Evolutionary conservation across 108 stramenopile species (phyloP), one percentile per base, ranked within the genome.

Genomic region (Nannochloropsis salina): DNA sequence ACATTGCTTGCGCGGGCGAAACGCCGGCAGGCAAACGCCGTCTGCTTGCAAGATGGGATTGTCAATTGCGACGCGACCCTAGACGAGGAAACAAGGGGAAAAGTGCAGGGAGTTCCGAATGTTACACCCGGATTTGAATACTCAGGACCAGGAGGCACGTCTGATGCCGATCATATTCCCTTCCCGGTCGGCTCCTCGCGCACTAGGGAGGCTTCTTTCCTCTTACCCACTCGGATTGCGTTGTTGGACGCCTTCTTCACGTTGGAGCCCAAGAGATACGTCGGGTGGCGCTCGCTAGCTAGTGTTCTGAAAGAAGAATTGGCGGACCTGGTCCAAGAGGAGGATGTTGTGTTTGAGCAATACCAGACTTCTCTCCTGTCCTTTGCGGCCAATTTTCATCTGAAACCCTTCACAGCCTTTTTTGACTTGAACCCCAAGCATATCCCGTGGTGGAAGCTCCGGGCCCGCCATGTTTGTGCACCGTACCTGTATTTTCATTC

Each of bases 371-470:
- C 61, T 74, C 61, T 74, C 5, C 61, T 74, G 20, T 74, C 61
- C 15, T 74, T 74, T 74, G 61, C 61, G 8, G 61, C 61, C 4
- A 74, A n/a, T n/a, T 74, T 74, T 15, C 61, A 74, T 2, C 61
- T 74, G 61, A 74, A 74, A n/a, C 61, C 61, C n/a, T 8, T 74
- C 20, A 74, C 61, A n/a, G 61, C 61, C 15, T 74, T 74, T 74
- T 74, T 74, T 8, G 6, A 74, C n/a, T 15, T 74, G n/a, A n/a
- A 74, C 8, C 61, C 61, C 61, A 74, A 74, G 61, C 61, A 74
- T 74, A 74, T 74, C 61, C 61, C 61, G 61, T 74, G 61, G 61
- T 74, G 61, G 61, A 74, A 74, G 61, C 61, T 74, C 20, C 61
- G 61, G 61, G 61, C 61, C n/a, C 61, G 61, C 20, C 61, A 74